Conservation (phyloP, 257 asterid genomes). For the Ophiorrhiza pumila region DNA sequence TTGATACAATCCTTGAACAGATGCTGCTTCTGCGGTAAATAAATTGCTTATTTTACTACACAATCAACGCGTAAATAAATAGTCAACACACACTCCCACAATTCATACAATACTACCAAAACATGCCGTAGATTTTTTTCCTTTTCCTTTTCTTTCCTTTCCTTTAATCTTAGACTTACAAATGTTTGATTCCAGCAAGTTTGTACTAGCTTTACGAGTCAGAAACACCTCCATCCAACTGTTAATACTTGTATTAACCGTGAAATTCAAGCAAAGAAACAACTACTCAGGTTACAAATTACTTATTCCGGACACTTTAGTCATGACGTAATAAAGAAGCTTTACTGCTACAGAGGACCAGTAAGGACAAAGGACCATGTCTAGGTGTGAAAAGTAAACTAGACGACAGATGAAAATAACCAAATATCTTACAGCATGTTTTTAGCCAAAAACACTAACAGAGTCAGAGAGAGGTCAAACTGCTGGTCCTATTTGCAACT, state of each 20-base stretch:
- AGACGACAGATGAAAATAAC: neutral
- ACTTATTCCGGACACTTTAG: neutral
- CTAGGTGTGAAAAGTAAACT: neutral
- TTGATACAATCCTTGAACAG: neutral
- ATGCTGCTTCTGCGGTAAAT: neutral
- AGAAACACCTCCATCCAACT: neutral
- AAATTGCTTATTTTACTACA: neutral
- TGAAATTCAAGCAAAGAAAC: neutral
- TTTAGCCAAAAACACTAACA: neutral
- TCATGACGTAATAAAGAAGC: neutral
- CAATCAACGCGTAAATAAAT: neutral
- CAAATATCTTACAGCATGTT: neutral
- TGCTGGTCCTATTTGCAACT: neutral
- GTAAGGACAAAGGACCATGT: neutral
- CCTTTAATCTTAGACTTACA: neutral
- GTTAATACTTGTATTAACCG: neutral
- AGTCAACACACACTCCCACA: no score
- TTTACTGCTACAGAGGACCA: neutral
- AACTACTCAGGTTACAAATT: neutral
- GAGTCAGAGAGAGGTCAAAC: conserved; percentile 3
- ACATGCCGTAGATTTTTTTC: neutral
- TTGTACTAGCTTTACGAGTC: neutral
- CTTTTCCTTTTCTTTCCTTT: neutral
- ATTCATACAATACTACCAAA: neutral
- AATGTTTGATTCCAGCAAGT: neutral